Evolutionary conservation across 2,329 filamentous ascomycete species (phyloP), one percentile per base, ranked within the genome.

Genomic region (Acephala macrosclerotiorum): DNA sequence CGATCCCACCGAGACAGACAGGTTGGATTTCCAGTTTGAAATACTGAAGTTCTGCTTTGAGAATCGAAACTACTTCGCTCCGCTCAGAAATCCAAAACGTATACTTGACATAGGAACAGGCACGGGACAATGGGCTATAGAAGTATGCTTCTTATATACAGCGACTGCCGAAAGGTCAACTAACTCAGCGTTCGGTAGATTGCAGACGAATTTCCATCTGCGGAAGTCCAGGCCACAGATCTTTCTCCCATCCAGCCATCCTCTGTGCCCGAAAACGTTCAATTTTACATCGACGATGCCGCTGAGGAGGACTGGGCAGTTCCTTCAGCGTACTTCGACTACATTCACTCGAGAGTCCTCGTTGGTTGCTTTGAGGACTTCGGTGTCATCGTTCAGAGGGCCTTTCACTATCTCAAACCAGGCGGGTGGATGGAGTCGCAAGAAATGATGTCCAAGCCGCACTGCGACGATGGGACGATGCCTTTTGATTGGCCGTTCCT

Each of bases 181-280:
- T 33, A 33, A 33, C 29, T 33, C 29, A 33, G 29, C 29, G 29
- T 33, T 33, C 29, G 29, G 9, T 33, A 33, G 29, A 74, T 92
- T 80, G 88, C 87, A 71, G 85, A 88, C 70, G 73, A 80, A 58
- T 91, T 89, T 66, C 89, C 89, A 14, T 74, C 82, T 3, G 79
- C 89, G 12, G 77, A 83, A 65, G 81, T 91, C 38, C 81, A 85
- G 61, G 89, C 86, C 36, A 90, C 86, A 9, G 89, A 92, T 72
- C 80, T 92, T 6, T 91, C 88, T 0, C 88, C 89, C 1, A 88
- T 91, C 29, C 89, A 92, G 73, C 88, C 89, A 2, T 79, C 79
- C 4, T 81, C 85, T 57, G 89, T 93, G 0, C 91, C 91, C 0
- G 84, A 86, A 20, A 94, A 94, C 68, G 89, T 93, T 16, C 86